Evolutionary conservation across 2,329 filamentous ascomycete genomes (phyloP).

Genomic region (Cladorrhinum sp.): DNA sequence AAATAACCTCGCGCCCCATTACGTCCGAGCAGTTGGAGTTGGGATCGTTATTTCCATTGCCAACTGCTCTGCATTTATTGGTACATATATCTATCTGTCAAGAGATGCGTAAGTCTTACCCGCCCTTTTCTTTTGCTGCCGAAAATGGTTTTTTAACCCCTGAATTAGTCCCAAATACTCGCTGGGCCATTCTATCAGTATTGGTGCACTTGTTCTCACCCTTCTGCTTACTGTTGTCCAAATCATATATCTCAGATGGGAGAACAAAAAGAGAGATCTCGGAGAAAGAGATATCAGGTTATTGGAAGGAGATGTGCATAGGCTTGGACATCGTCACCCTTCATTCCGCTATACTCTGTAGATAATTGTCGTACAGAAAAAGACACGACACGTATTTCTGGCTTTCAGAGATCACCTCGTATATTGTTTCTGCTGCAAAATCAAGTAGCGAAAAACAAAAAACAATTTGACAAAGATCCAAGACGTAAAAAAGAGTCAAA

Average conservation of each 20-base stretch:
- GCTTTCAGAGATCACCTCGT: too few relatives aligned
- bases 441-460: background rate
- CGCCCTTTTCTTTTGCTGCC: background rate
- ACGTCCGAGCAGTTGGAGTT: slow-evolving; percentile 41
- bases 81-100: slow-evolving; percentile 43
- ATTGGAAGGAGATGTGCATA: slow-evolving; percentile 29
- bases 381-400: too few relatives aligned
- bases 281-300: slow-evolving; percentile 39
- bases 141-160: background rate
- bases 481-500: background rate
- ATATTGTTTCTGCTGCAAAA: too few relatives aligned
- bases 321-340: slow-evolving; percentile 41
- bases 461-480: background rate
- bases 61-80: slow-evolving; percentile 43
- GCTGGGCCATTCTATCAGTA: slow-evolving; percentile 41
- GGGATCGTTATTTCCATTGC: slow-evolving; percentile 41
- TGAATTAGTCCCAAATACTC: slow-evolving; percentile 34
- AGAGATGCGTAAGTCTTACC: slow-evolving; percentile 36
- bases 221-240: slow-evolving; percentile 30
- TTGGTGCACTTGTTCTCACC: slow-evolving; percentile 37
- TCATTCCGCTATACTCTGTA: slow-evolving; percentile 38
- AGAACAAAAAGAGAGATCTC: slow-evolving; percentile 38
- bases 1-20: slow-evolving; percentile 44
- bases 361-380: too few relatives aligned
- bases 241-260: slow-evolving; percentile 40